Base-by-base conservation (phyloP, 345 rosid genomes). In the Stellera chamaejasme region DNA sequence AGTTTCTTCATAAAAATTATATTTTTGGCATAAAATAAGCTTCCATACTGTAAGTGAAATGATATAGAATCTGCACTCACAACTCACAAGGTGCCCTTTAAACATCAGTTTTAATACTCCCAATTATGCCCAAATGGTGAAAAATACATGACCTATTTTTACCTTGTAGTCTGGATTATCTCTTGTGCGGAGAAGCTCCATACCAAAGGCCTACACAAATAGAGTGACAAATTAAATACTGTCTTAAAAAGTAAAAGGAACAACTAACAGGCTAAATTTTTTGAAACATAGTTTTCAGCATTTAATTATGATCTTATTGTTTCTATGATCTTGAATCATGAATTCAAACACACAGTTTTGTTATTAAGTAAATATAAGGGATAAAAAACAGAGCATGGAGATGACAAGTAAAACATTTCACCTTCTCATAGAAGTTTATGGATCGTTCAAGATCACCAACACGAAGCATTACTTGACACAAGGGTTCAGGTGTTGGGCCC, bases 391-490 rank as follows among this genome's bases (percentile, higher is more conserved):
- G 23, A 19, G 23, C 1, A 32, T 5, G 39, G 3, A 32, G 9
- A 32, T 32, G 39, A 32, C 5, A 8, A 32, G 5, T 32, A 32
- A 48, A 43, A 56, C 39, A 19, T 26, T 72, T 71, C 62, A 92
- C 97, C 85, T 84, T 86, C 79, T 86, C 87, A 23, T 85, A 92
- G 72, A 92, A 92, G 39, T 77, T 84, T 58, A 92, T 75, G 28
- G 96, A 69, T 43, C 82, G 92, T 52, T 82, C 92, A 50, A 92
- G 92, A 78, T 92, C 95, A 27, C 95, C 98, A 69, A 92, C 98
- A 53, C 90, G 95, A 66, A 92, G 95, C 98, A 92, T 86, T 65
- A 92, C 95, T 76, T 92, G 96, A 72, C 96, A 92, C 43, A 92
- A 63, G 28, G 96, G 97, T 75, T 92, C 97, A 6, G 97, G 96